Conservation (phyloP, 306 rosid species). For the Hippophae tibetana region DNA sequence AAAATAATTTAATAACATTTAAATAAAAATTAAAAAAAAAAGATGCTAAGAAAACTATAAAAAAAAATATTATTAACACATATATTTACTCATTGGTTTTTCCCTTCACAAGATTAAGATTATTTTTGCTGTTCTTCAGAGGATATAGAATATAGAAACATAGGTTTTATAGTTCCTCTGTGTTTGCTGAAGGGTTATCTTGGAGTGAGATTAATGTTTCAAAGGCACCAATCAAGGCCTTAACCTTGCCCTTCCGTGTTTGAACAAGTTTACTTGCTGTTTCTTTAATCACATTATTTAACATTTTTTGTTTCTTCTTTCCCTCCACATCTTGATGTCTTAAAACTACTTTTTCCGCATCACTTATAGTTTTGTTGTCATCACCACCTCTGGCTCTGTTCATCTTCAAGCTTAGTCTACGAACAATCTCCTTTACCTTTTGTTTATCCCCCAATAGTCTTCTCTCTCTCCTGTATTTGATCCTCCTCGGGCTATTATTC, state of each 20-base stretch:
- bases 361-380: constrained; percentile 13
- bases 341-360: constrained; percentile 52
- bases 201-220: constrained; percentile 96
- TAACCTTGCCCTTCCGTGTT: constrained; percentile 81
- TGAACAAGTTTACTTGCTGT: constrained; percentile 81
- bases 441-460: constrained; percentile 32
- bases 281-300: constrained; percentile 80
- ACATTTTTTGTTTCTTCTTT: constrained; percentile 65
- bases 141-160: no score
- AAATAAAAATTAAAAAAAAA: no score
- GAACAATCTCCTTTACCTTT: constrained; percentile 11
- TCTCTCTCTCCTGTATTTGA: constrained; percentile 48
- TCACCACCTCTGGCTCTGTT: constrained; percentile 27
- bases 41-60: no score
- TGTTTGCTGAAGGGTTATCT: constrained; percentile 52
- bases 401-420: constrained; percentile 33
- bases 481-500: constrained; percentile 48
- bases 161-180: constrained; percentile 15
- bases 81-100: no score
- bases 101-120: no score
- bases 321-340: constrained; percentile 62
- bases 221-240: constrained; percentile 96
- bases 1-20: no score
- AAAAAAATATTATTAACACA: no score
- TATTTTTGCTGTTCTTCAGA: no score